Evolutionary conservation across 257 asterid species (phyloP).

Genomic region (Capsicum baccatum): DNA sequence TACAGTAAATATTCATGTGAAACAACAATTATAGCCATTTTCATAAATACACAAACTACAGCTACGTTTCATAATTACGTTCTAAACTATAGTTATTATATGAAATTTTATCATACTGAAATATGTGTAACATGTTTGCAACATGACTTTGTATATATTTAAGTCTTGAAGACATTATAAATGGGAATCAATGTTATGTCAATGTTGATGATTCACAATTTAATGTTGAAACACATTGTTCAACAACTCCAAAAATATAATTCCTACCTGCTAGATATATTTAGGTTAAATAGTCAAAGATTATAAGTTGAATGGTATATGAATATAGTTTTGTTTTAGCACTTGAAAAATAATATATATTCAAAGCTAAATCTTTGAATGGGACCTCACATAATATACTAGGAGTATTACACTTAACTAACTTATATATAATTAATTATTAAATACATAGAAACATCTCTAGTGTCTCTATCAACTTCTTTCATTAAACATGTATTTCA

Average conservation of each 20-base stretch:
- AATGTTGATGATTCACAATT: too few relatives aligned
- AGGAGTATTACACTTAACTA: conserved; percentile 22
- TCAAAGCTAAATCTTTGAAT: conserved; percentile 35
- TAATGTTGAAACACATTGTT: too few relatives aligned
- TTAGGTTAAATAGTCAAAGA: conserved; percentile 39
- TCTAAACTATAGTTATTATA: too few relatives aligned
- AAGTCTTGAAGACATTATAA: too few relatives aligned
- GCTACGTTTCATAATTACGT: too few relatives aligned
- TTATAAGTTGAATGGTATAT: conserved; percentile 31
- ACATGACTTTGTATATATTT: not conserved
- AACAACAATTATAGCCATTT: too few relatives aligned
- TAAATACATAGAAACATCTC: not conserved
- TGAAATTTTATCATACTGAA: too few relatives aligned
- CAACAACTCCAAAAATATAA: not conserved
- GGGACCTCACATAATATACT: conserved; percentile 16
- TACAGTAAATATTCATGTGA: too few relatives aligned
- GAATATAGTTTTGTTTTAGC: not conserved
- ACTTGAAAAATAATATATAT: not conserved
- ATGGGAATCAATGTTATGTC: too few relatives aligned
- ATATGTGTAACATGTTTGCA: not conserved
- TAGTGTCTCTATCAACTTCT: not conserved
- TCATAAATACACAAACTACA: too few relatives aligned
- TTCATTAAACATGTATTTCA: not conserved
- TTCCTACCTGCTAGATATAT: conserved; percentile 31
- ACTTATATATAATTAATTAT: not conserved